phyloP scores from a whole-genome alignment of 352 stramenopile genomes.

The Globisporangium abappressorium region DNA sequence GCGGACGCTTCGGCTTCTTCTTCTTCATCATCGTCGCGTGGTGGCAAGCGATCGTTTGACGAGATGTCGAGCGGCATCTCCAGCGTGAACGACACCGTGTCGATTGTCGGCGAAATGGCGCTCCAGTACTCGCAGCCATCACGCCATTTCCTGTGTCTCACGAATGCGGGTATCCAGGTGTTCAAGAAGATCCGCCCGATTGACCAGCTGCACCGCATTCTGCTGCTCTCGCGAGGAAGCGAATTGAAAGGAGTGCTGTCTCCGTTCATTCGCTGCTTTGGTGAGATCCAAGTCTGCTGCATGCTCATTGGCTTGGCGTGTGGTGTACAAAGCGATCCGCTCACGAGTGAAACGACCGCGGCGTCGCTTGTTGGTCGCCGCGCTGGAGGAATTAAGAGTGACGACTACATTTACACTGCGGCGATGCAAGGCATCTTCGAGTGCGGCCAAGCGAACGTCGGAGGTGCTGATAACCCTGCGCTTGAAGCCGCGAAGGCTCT shows the following conservation, averaged over 20 bases:
- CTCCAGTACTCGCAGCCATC: conserved; percentile 79
- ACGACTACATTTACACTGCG: conserved; percentile 76
- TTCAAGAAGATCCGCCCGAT: conserved; percentile 89
- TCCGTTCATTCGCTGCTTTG: conserved; percentile 82
- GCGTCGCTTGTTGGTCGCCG: conserved; percentile 46
- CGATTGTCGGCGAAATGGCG: conserved; percentile 78
- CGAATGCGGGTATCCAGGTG: conserved; percentile 82
- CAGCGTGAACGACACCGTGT: conserved; percentile 23
- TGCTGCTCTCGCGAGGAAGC: conserved; percentile 66
- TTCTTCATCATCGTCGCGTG: conserved; percentile 8
- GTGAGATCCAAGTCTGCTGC: conserved; percentile 78
- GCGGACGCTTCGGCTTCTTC: conserved; percentile 14
- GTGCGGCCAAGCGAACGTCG: conserved; percentile 48
- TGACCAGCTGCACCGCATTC: conserved; percentile 78
- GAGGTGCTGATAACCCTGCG: conserved; percentile 27
- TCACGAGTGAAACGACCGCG: conserved; percentile 53
- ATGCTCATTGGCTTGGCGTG: conserved; percentile 89
- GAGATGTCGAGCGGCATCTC: conserved; percentile 57
- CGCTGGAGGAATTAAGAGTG: conserved; percentile 52
- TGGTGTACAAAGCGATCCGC: conserved; percentile 74
- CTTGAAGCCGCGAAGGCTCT: conserved; percentile 28
- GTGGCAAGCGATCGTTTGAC: conserved; percentile 71
- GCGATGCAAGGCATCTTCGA: conserved; percentile 85
- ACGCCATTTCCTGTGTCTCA: conserved; percentile 85
- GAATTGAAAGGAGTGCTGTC: conserved; percentile 62